Base-by-base conservation (phyloP, 2,329 filamentous ascomycete genomes). In the Monosporascus ibericus region DNA sequence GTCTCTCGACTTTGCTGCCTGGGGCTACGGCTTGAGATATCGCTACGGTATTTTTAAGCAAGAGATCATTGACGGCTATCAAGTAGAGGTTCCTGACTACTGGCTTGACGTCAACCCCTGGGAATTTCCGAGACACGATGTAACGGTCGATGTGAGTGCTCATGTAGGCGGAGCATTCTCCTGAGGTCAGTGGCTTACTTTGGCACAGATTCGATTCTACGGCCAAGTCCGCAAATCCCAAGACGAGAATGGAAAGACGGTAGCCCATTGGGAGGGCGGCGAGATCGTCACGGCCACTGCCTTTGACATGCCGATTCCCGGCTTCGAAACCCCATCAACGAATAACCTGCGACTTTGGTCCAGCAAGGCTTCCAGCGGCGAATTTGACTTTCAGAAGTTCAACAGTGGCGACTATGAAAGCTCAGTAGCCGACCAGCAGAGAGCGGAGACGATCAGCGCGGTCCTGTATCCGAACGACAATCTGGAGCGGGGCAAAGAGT, bases 351-450 rank as follows among this genome's bases (percentile, higher is more conserved):
- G 94, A 55, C 79, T 99, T 39, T 99, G 94, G 94, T 96, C 91
- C 44, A 96, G 91, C 78, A 96, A 96, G 74, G 92, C 94, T 44
- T 92, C 92, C 46, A 92, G 90, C 62, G 94, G 94, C 59, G 94
- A 99, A 71, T 99, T 99, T 59, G 92, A 99, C 74, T 99, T 99
- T 75, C 92, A 96, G 67, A 97, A 97, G 70, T 99, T 99, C 84
- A 99, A 99, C 75, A 94, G 81, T 54, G 94, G 94, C 58, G 92
- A 99, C 63, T 99, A 99, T 68, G 94, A 99, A 74, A 94, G 89
- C 74, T 95, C 94, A 14, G 94, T 99, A 39, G 90, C 88, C n/a
- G 94, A 99, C 62, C 91, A 97, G 73, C 94, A 99, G 76, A 87
- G 90, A 53, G 94, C 94, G n/a, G 94, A 99, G 77, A 97, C 92